Conservation (phyloP, 495 filamentous ascomycete genomes). For the Podospora fimiseda region DNA sequence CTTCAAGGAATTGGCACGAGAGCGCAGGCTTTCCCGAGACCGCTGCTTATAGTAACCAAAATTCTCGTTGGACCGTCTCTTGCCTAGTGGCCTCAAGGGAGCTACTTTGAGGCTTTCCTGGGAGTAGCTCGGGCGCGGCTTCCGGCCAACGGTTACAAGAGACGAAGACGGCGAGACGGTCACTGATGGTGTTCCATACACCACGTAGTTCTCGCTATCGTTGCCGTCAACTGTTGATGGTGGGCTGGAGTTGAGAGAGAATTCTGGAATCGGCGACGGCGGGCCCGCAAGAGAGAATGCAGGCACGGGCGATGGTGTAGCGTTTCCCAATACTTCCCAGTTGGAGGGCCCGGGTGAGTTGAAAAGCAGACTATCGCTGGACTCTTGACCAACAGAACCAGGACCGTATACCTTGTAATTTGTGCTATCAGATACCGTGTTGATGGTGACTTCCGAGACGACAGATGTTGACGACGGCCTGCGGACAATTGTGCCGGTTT, state of each 20-base stretch:
- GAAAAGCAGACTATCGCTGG: constrained; percentile 30
- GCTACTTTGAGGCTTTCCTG: constrained; percentile 50
- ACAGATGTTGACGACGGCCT: constrained; percentile 41
- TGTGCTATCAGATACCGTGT: constrained; percentile 43
- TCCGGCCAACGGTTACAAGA: constrained; percentile 19
- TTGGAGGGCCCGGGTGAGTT: constrained; percentile 35
- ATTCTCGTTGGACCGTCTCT: constrained; percentile 40
- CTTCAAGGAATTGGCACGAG: constrained; percentile 37
- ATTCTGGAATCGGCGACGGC: too few species aligned
- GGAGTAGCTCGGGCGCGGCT: constrained; percentile 40
- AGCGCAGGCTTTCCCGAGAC: constrained; percentile 43
- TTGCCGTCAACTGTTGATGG: too few species aligned
- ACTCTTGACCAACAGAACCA: constrained; percentile 26
- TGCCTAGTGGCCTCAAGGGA: constrained; percentile 39
- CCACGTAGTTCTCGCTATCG: constrained; percentile 38
- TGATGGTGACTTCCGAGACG: constrained; percentile 31
- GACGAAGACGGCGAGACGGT: constrained; percentile 35
- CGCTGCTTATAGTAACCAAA: constrained; percentile 42
- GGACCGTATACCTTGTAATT: constrained; percentile 49
- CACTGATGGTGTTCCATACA: constrained; percentile 38
- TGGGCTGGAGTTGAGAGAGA: too few species aligned
- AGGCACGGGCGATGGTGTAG: constrained; percentile 30
- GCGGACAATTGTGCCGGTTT: constrained; percentile 21
- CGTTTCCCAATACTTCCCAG: constrained; percentile 35
- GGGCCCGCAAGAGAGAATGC: too few species aligned